phyloP scores from a whole-genome alignment of 306 rosid genomes.

The Luffa acutangula region DNA sequence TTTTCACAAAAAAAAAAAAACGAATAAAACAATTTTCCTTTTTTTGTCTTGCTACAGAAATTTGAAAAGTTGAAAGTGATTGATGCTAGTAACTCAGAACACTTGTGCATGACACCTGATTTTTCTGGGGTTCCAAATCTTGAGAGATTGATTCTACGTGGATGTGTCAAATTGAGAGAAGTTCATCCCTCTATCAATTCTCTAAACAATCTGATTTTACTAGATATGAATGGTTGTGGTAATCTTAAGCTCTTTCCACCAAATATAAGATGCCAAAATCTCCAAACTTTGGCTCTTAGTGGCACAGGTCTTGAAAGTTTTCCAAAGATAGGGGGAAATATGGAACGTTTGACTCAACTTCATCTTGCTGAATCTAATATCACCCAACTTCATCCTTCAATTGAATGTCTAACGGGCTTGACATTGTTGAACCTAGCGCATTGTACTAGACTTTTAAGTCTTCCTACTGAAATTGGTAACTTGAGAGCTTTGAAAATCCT shows the following conservation, averaged over 20 bases:
- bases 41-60: background rate
- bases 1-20: no score
- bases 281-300: background rate
- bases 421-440: background rate
- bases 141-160: background rate
- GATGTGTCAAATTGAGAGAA: background rate
- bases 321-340: conserved; percentile 10
- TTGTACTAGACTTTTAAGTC: background rate
- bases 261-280: background rate
- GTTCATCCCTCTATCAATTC: background rate
- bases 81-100: background rate
- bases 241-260: background rate
- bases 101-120: background rate
- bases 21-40: no score
- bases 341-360: conserved; percentile 10
- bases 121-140: background rate
- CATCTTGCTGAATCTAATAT: conserved; percentile 8
- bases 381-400: background rate
- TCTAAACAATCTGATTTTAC: background rate
- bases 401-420: background rate
- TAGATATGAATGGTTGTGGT: background rate
- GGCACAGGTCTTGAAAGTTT: background rate
- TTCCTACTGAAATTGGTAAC: conserved; percentile 7
- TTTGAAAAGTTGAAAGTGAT: background rate
- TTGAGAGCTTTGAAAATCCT: conserved; percentile 14